Conservation (phyloP, 129 eudicot genomes). For the Saussurea involucrata region DNA sequence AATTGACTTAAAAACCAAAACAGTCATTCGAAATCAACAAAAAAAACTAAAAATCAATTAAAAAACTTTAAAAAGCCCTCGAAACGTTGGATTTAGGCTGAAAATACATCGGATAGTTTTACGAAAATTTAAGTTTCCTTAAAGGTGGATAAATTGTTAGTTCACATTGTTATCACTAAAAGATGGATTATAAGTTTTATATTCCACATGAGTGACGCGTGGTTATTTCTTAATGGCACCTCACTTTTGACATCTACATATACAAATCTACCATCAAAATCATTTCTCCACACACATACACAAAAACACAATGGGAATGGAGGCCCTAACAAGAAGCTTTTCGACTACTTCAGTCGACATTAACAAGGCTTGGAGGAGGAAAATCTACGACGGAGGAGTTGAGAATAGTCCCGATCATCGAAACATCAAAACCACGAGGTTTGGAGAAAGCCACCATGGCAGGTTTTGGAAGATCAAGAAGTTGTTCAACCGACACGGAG, state of each 20-base stretch:
- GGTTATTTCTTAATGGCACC: neutral
- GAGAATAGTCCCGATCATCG: slow-evolving; percentile 25
- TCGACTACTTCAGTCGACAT: slow-evolving; percentile 27
- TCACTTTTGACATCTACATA: neutral
- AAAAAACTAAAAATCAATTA: too few species aligned
- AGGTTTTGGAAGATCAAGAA: slow-evolving; percentile 32
- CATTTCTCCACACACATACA: neutral
- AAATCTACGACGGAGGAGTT: slow-evolving; percentile 25
- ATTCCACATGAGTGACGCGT: neutral
- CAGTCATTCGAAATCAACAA: too few species aligned
- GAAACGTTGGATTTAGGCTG: too few species aligned
- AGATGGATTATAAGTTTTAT: neutral
- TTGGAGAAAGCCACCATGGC: slow-evolving; percentile 28
- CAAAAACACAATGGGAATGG: slow-evolving; percentile 11
- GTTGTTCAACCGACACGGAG: slow-evolving; percentile 9
- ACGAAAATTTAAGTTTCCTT: too few species aligned
- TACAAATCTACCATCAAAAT: slow-evolving; percentile 13
- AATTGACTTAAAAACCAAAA: too few species aligned
- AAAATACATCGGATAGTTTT: too few species aligned
- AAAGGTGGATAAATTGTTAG: too few species aligned
- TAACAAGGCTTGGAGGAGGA: slow-evolving; percentile 33
- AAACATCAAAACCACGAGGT: slow-evolving; percentile 21
- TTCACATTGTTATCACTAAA: neutral
- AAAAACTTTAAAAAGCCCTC: too few species aligned
- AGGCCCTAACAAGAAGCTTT: slow-evolving; percentile 28